Percentiles rank a stretch among this genome's conserved stretches.
These are phyloP conservation scores for Aspergillus olivimuriae DNA, from an alignment of 495 filamentous ascomycete genomes.

Conservation along the genomic window DNA sequence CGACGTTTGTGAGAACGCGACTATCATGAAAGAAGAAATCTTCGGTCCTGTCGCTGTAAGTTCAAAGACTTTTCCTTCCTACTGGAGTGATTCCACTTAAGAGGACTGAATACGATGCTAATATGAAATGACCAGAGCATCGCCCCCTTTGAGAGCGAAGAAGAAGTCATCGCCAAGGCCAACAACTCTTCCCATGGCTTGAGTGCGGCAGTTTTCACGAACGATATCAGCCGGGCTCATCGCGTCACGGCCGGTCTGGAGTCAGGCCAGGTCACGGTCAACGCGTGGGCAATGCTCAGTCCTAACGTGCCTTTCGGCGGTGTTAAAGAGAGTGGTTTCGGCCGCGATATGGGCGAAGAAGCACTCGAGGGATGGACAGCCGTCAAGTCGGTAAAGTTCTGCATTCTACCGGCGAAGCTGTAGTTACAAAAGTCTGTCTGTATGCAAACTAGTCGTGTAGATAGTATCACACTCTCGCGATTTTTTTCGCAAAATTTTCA, in stretches of 20 bases:
- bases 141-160: constrained; percentile 65
- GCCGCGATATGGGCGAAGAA: constrained; percentile 37
- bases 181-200: constrained; percentile 85
- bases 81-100: too few relatives aligned
- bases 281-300: constrained; percentile 23
- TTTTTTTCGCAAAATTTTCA: too few relatives aligned
- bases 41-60: constrained; percentile 44
- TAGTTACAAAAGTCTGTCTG: not conserved
- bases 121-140: constrained; percentile 15
- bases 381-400: constrained; percentile 15
- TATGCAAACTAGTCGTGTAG: not conserved
- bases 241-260: constrained; percentile 72
- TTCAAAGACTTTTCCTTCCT: not conserved
- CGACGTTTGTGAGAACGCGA: constrained; percentile 30
- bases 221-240: constrained; percentile 69
- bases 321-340: constrained; percentile 50
- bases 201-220: constrained; percentile 74
- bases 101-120: too few relatives aligned
- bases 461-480: too few relatives aligned
- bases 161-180: constrained; percentile 72
- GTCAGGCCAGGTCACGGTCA: constrained; percentile 47
- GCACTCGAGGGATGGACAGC: constrained; percentile 22
- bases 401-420: not conserved
- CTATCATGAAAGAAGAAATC: constrained; percentile 43
- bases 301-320: constrained; percentile 44